Conservation (phyloP, 1,139 yeast genomes). For the Suhomyces bribrorum region DNA sequence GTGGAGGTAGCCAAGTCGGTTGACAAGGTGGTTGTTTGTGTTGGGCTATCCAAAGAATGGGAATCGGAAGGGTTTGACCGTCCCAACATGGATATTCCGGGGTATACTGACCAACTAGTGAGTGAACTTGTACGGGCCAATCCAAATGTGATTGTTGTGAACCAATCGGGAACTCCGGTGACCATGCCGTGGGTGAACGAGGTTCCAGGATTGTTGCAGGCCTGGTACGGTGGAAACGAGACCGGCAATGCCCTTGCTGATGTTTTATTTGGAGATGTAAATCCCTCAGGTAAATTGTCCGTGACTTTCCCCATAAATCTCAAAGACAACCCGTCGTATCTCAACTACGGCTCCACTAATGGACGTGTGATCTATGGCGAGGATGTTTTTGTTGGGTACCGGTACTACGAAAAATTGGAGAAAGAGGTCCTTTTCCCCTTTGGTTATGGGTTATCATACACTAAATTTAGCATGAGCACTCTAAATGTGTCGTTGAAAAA, state of each 20-base stretch:
- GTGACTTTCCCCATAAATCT: slow-evolving; percentile 26
- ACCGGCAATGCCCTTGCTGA: slow-evolving; percentile 31
- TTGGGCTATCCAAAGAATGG: slow-evolving; percentile 50
- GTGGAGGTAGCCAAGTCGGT: slow-evolving; percentile 44
- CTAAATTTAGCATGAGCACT: slow-evolving; percentile 36
- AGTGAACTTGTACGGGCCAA: slow-evolving; percentile 48
- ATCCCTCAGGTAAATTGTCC: slow-evolving; percentile 29
- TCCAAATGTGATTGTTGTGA: slow-evolving; percentile 53
- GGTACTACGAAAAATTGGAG: slow-evolving; percentile 54
- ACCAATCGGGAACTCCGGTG: slow-evolving; percentile 66
- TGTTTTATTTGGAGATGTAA: slow-evolving; percentile 30
- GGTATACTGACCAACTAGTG: slow-evolving; percentile 48
- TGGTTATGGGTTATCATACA: slow-evolving; percentile 62
- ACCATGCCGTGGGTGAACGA: slow-evolving; percentile 56
- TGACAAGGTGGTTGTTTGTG: slow-evolving; percentile 48
- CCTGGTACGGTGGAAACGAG: slow-evolving; percentile 42
- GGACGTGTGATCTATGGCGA: slow-evolving; percentile 58
- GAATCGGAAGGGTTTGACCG: slow-evolving; percentile 29
- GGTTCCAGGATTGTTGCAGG: slow-evolving; percentile 52
- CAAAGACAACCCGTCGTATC: slow-evolving; percentile 26
- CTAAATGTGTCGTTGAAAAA: slow-evolving; percentile 17
- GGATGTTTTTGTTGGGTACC: slow-evolving; percentile 61
- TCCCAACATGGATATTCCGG: slow-evolving; percentile 29
- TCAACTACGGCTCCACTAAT: slow-evolving; percentile 20
- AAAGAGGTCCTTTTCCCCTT: slow-evolving; percentile 55